These are phyloP conservation scores for Aureobasidium lini DNA, from an alignment of 2,329 filamentous ascomycete genomes.

Conservation along the genomic window DNA sequence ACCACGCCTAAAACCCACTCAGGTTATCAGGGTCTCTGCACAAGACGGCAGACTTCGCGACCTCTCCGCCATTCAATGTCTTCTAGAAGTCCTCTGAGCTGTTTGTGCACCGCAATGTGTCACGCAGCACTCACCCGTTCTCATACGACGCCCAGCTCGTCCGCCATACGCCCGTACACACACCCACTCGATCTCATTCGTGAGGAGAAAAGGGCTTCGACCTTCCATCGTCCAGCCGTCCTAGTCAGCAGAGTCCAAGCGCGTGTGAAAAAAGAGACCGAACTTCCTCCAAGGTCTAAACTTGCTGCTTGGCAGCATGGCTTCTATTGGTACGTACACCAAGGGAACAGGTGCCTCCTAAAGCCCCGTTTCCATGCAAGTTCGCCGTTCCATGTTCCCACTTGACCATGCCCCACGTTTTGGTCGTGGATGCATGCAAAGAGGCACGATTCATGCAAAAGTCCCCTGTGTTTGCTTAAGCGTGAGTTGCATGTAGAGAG, in stretches of 20 bases:
- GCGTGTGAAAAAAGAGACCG: neutral
- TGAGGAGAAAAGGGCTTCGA: neutral
- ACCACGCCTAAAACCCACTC: slow-evolving; percentile 1
- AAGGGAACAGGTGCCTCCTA: neutral
- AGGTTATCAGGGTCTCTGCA: neutral
- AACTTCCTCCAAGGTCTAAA: neutral
- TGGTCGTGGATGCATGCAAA: neutral
- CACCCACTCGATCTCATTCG: neutral
- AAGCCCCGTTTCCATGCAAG: slow-evolving; percentile 2
- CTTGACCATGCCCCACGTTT: slow-evolving; percentile 8
- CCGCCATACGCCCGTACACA: neutral
- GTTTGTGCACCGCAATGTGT: neutral
- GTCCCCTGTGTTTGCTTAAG: neutral
- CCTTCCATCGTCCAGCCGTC: neutral
- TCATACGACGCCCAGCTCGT: neutral
- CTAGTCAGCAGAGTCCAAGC: slow-evolving; percentile 6
- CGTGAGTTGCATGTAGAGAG: neutral
- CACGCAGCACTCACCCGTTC: slow-evolving; percentile 3
- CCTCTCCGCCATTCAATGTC: neutral
- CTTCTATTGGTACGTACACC: neutral
- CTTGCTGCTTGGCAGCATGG: neutral
- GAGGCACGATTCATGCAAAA: neutral
- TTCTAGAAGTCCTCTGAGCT: slow-evolving; percentile 1
- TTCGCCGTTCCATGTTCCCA: slow-evolving; percentile 3
- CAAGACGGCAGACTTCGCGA: neutral